A percentile compares a stretch with the other conserved stretches of the same genome.
These are phyloP conservation scores for Mallotus repandus DNA, from an alignment of 441 rosid species.

Conservation along the genomic window DNA sequence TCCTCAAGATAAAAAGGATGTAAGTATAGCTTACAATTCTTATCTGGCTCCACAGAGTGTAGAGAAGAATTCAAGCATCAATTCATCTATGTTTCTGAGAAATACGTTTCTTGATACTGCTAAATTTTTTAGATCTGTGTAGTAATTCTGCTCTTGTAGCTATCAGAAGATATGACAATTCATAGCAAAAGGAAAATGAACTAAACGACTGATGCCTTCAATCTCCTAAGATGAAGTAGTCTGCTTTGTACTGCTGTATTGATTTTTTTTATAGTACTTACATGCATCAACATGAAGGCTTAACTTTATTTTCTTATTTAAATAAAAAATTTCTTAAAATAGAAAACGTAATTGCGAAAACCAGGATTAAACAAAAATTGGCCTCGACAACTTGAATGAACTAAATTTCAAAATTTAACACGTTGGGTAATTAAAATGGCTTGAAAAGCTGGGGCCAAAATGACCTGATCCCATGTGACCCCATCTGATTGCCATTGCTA, in stretches of 20 bases:
- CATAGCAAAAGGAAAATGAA: neutral
- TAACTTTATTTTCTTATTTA: neutral
- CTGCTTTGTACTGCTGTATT: neutral
- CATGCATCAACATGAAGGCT: neutral
- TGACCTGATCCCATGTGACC: neutral
- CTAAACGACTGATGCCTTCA: neutral
- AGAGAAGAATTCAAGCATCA: conserved; percentile 13
- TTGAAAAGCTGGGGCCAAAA: neutral
- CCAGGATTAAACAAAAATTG: neutral
- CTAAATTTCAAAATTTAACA: neutral
- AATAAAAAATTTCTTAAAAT: neutral
- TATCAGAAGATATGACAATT: neutral
- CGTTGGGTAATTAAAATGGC: neutral
- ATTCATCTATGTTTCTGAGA: conserved; percentile 3
- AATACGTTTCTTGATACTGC: neutral
- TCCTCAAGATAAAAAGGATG: conserved; percentile 98
- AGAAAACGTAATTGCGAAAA: neutral
- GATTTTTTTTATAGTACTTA: neutral
- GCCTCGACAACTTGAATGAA: neutral
- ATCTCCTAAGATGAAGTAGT: neutral
- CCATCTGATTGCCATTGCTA: neutral
- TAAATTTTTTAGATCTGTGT: neutral
- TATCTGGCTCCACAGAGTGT: neutral
- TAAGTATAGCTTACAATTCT: conserved; percentile 37
- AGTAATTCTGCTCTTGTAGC: neutral